Base-by-base conservation (phyloP, 2,329 filamentous ascomycete species). In the Simplicillium sp. region DNA sequence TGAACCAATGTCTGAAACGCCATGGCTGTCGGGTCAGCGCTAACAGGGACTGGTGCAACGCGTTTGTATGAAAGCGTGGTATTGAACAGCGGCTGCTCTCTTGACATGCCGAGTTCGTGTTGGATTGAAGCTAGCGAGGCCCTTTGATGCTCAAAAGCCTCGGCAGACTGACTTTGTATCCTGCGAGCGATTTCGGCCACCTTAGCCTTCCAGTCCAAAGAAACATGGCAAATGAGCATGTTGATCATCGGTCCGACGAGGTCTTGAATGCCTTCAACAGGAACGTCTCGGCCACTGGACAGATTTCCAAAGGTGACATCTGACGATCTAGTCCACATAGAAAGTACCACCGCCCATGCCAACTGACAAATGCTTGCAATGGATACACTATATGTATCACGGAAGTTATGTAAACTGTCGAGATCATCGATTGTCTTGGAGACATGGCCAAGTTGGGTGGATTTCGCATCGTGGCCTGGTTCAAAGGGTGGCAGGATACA, bases 281-380 rank as follows among this genome's bases (percentile, higher is more conserved):
- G 39, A 3, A 43, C 14, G 15, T 48, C 44, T 34, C 46, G 17
- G 11, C 46, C 46, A 3, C 44, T 42, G 1, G 46, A 34, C 16
- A 46, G 44, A 29, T 48, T 46, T 25, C 46, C 44, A 13, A 44
- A 44, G 20, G 39, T 43, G 13, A 46, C 41, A 12, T 33, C 44
- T 11, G 41, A 33, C 11, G 31, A 20, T 3, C 38, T 42, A 13
- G 46, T 42, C 20, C 46, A 46, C 7, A 42, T 38, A 16, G 46
- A 44, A 7, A 48, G 32, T 12, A 37, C 40, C 16, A 48, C 39
- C 16, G 46, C 46, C 46, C 46, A 48, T 5, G 47, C 46, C 3
- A 44, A 40, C 34, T 43, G 43, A n/a, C 46, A 36, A 14, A 49
- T 32, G 2, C 42, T 49, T 3, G 48, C 45, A n/a, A 25, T 25